Evolutionary conservation across 441 rosid species (phyloP).

Genomic region (Aquilaria agallochum): DNA sequence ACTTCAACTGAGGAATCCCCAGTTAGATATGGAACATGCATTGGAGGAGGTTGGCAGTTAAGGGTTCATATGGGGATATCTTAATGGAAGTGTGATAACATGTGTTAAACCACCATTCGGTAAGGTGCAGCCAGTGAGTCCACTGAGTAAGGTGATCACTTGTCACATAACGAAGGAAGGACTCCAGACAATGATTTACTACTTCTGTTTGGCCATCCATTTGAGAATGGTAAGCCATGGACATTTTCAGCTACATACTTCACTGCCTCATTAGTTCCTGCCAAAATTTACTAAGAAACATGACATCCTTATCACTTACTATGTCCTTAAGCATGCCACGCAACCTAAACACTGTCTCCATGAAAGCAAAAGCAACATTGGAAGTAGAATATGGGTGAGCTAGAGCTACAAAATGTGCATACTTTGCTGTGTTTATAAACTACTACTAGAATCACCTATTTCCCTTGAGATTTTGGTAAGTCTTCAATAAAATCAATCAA

Average conservation of each 20-base stretch:
- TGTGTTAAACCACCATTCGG: background rate
- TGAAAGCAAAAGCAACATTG: background rate
- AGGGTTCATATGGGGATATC: too few species aligned
- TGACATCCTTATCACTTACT: too few species aligned
- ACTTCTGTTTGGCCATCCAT: too few species aligned
- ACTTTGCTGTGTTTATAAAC: background rate
- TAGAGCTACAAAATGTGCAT: background rate
- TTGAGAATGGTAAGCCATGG: background rate
- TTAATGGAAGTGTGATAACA: too few species aligned
- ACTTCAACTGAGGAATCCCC: too few species aligned
- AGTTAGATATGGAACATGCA: too few species aligned
- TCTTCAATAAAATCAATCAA: background rate
- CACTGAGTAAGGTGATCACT: background rate
- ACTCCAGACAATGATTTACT: too few species aligned
- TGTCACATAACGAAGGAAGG: too few species aligned
- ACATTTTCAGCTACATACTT: background rate
- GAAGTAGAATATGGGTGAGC: background rate
- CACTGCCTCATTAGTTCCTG: background rate
- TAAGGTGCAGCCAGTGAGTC: background rate
- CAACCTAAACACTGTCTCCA: too few species aligned
- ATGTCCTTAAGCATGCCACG: too few species aligned
- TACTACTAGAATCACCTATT: background rate
- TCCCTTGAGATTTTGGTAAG: background rate
- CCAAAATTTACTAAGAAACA: too few species aligned
- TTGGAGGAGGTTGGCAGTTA: too few species aligned